Percentiles rank a stretch among this genome's conserved stretches.
Conservation (phyloP, 148 eudicot species). For the Persicaria maculosa region DNA sequence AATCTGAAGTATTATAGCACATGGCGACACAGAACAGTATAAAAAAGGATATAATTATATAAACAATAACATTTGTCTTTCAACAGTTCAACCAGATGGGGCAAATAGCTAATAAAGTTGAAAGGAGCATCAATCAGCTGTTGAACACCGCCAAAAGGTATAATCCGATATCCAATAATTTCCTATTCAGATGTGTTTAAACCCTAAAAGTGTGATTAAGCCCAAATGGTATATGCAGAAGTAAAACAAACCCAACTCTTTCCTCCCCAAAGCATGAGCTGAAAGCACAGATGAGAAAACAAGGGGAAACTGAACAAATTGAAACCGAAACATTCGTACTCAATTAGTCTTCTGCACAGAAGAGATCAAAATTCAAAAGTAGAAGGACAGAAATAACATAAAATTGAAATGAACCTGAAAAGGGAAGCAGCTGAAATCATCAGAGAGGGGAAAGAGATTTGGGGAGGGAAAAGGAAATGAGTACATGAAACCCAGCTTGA, state of each 20-base stretch:
- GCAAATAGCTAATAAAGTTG: background rate
- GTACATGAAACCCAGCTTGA: background rate
- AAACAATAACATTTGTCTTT: background rate
- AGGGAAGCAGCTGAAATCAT: background rate
- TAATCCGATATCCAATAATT: background rate
- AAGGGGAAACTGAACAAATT: background rate
- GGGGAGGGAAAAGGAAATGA: background rate
- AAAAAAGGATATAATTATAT: background rate
- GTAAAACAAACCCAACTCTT: background rate
- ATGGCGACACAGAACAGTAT: background rate
- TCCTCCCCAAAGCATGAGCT: background rate
- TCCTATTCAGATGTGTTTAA: background rate
- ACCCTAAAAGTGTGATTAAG: background rate
- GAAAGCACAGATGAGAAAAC: background rate
- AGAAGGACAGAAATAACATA: background rate
- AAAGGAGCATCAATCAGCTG: background rate
- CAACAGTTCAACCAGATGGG: background rate
- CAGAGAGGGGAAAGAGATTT: background rate
- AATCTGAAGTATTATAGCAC: background rate
- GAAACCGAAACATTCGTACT: background rate
- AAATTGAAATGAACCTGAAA: slow-evolving; percentile 9
- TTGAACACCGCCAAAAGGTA: background rate
- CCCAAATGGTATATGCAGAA: background rate
- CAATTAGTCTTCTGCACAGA: background rate
- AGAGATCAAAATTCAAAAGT: background rate